Conservation (phyloP, 768 basidiomycete genomes). For the Termitomyces sp. region DNA sequence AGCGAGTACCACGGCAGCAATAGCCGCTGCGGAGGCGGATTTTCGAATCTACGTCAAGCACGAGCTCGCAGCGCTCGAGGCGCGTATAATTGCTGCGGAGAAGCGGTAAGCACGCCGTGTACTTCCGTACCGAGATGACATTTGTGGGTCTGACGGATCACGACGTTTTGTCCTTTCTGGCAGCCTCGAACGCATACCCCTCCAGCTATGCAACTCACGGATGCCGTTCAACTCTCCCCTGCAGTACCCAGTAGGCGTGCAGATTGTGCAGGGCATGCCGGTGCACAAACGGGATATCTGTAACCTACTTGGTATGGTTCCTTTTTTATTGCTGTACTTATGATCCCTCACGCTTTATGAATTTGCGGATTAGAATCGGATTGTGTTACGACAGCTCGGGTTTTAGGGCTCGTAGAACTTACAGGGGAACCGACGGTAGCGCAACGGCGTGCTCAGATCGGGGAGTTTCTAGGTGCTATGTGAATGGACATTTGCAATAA, state of each 20-base stretch:
- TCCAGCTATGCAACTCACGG: not conserved
- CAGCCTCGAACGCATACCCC: not conserved
- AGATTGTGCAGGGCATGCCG: not conserved
- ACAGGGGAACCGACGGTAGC: not conserved
- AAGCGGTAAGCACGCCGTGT: not conserved
- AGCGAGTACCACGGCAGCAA: not conserved
- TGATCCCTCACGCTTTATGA: not conserved
- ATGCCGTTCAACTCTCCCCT: conserved; percentile 3
- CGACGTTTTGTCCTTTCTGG: not conserved
- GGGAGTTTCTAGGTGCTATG: not conserved
- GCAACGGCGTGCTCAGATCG: not conserved
- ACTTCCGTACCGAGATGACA: too few relatives aligned
- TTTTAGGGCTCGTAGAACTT: not conserved
- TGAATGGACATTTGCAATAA: not conserved
- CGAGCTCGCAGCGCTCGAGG: not conserved
- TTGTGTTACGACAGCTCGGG: not conserved
- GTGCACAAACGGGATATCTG: not conserved
- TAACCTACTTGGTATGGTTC: not conserved
- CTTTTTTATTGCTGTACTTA: not conserved
- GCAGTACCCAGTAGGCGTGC: not conserved
- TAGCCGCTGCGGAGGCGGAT: not conserved
- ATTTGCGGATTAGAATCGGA: not conserved
- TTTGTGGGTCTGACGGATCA: too few relatives aligned
- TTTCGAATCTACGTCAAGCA: not conserved
- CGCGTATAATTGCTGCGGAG: not conserved